Base-by-base conservation (phyloP, 495 filamentous ascomycete genomes). In the Aspergillus asperescens region DNA sequence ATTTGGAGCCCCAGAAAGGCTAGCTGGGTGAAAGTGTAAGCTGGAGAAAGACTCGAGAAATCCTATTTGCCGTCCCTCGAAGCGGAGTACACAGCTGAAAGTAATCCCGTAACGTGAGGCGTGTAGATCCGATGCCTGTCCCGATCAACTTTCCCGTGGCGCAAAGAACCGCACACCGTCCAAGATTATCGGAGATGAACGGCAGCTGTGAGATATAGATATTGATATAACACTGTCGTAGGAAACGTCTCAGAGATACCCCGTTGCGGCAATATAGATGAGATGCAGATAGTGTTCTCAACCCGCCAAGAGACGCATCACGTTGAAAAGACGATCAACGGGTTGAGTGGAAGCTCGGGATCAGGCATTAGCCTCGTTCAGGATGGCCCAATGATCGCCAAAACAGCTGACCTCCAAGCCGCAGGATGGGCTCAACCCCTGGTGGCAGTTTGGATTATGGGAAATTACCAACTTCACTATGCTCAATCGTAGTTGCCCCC, bases 401-500 rank as follows among this genome's bases (percentile, higher is more conserved):
- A 48, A 54, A 54, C 50, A 50, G 49, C 53, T 49, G 46, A 54
- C 41, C 35, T 39, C 40, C 54, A 37, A 43, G 50, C 40, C 8
- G 47, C 27, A 50, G 52, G 55, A 50, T 52, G 38, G 42, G 24
- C 42, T 35, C 40, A 47, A 44, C 37, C 51, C 46, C 38, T 27
- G 44, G 44, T 50, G 42, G 57, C 52, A 60, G 41, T 52, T 56
- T 54, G 32, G 40, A 37, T 48, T 25, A 47, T 45, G 45, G 46
- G 52, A 41, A 20, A 34, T 37, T 23, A 44, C 31, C 45, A 40
- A 20, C n/a, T 22, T 27, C 22, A 20, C 19, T 28, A 52, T 47
- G 55, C 62, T 96, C 90, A 95, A 73, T 96, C 91, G 67, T 92
- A 95, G 59, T 85, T 87, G 45, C 87, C 85, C 34, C 88, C 92